phyloP scores from a whole-genome alignment of 305 asterid genomes.

The Fraxinus angustifolia region DNA sequence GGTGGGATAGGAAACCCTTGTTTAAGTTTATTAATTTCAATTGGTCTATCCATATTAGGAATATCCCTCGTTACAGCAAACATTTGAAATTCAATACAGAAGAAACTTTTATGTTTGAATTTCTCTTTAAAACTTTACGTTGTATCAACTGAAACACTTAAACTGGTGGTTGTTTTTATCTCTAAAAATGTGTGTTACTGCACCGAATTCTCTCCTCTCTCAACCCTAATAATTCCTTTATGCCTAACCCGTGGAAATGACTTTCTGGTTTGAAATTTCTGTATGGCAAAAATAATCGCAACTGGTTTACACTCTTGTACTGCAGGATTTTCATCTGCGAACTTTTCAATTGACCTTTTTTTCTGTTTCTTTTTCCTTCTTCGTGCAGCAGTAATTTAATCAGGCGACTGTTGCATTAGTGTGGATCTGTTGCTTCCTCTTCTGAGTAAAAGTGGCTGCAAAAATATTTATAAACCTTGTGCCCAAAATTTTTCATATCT shows the following conservation, averaged over 20 bases:
- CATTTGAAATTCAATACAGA: conserved; percentile 9
- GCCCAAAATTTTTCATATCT: conserved; percentile 8
- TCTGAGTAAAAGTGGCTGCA: conserved; percentile 18
- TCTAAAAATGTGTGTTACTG: not conserved
- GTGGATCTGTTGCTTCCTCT: not conserved
- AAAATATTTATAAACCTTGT: conserved; percentile 10
- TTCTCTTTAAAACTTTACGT: not conserved
- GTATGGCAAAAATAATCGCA: not conserved
- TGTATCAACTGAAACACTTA: not conserved
- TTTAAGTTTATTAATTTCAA: not conserved
- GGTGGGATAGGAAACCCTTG: not conserved
- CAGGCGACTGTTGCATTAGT: conserved; percentile 18
- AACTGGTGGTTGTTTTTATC: not conserved
- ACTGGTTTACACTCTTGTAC: not conserved
- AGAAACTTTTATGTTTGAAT: not conserved
- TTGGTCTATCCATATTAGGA: not conserved
- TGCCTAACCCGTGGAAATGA: conserved; percentile 5
- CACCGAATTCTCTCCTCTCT: not conserved
- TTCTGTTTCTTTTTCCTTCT: not conserved
- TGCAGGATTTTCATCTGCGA: not conserved
- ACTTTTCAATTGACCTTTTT: not conserved
- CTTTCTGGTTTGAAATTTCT: not conserved
- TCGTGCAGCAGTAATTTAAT: conserved; percentile 17
- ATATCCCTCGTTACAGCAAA: not conserved
- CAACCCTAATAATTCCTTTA: not conserved